These are phyloP conservation scores for Verticillium isaacii DNA, from an alignment of 2,329 filamentous ascomycete species.

Conservation along the genomic window DNA sequence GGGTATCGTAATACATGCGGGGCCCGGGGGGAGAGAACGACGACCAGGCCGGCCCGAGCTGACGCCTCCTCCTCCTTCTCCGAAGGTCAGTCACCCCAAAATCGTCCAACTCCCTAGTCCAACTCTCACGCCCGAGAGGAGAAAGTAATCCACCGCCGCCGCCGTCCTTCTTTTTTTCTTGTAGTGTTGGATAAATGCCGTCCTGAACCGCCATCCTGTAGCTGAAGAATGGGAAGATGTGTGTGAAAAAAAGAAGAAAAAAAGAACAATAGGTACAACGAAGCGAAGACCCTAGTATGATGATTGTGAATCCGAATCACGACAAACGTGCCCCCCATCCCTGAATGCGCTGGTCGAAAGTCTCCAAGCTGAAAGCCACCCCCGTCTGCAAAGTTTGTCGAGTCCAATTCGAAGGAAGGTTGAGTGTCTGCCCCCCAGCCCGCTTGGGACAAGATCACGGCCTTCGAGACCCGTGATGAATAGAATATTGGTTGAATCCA, in stretches of 20 bases:
- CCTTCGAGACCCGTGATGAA: slow-evolving; percentile 26
- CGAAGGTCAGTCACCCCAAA: neutral
- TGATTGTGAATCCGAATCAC: neutral
- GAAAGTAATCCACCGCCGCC: neutral
- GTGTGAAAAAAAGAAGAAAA: neutral
- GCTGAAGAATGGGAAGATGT: neutral
- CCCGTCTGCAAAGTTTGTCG: neutral
- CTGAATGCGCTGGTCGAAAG: neutral
- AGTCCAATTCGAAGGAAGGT: neutral
- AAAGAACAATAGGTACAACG: neutral
- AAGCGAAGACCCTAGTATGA: neutral
- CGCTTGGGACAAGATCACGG: slow-evolving; percentile 20
- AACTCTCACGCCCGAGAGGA: neutral
- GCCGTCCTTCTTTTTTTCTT: neutral
- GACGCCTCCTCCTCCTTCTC: neutral
- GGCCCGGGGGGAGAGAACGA: neutral
- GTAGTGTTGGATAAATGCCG: neutral
- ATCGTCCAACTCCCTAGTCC: neutral
- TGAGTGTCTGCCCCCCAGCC: neutral
- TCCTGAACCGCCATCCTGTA: neutral
- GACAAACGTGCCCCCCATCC: neutral
- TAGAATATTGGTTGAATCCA: neutral
- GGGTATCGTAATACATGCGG: neutral
- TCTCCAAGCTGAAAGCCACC: neutral
- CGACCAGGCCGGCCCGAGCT: neutral